phyloP scores from a whole-genome alignment of 2,329 filamentous ascomycete genomes.

The Tolypocladium ovalisporum region DNA sequence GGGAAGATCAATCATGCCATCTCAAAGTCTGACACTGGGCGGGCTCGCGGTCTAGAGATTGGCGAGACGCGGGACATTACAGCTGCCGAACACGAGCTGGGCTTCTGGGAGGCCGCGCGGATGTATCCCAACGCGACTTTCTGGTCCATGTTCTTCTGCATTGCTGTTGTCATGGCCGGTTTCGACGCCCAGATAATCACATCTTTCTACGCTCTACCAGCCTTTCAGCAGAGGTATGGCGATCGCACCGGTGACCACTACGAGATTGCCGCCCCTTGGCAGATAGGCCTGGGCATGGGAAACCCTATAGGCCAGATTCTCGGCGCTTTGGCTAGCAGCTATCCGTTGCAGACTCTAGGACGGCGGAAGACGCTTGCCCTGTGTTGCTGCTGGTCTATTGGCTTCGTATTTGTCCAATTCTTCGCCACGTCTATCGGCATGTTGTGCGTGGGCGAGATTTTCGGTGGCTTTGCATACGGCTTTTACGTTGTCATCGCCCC shows the following conservation, averaged over 20 bases:
- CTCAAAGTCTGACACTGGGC: not conserved
- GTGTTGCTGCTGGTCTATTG: constrained; percentile 23
- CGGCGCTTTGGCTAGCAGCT: constrained; percentile 38
- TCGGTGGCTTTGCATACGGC: constrained; percentile 32
- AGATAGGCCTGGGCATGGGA: constrained; percentile 37
- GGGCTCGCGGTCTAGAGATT: not conserved
- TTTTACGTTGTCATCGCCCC: constrained; percentile 31
- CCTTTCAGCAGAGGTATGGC: constrained; percentile 38
- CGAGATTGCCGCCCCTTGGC: constrained; percentile 31
- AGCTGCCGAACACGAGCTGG: constrained; percentile 25
- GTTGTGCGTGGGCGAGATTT: constrained; percentile 31
- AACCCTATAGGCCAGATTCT: constrained; percentile 46
- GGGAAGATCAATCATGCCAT: too few species aligned
- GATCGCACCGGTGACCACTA: constrained; percentile 14
- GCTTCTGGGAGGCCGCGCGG: constrained; percentile 27
- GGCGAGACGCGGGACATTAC: not conserved
- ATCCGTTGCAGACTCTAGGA: constrained; percentile 24
- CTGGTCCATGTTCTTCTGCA: constrained; percentile 49
- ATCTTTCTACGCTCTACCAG: constrained; percentile 48
- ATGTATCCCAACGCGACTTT: constrained; percentile 34
- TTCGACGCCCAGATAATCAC: constrained; percentile 56
- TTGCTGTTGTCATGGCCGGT: constrained; percentile 50
- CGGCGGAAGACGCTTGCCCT: constrained; percentile 40
- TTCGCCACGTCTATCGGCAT: constrained; percentile 23
- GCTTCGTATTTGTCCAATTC: constrained; percentile 20